Conservation (phyloP, 805 yeast species). For the Yarrowia sp. region DNA sequence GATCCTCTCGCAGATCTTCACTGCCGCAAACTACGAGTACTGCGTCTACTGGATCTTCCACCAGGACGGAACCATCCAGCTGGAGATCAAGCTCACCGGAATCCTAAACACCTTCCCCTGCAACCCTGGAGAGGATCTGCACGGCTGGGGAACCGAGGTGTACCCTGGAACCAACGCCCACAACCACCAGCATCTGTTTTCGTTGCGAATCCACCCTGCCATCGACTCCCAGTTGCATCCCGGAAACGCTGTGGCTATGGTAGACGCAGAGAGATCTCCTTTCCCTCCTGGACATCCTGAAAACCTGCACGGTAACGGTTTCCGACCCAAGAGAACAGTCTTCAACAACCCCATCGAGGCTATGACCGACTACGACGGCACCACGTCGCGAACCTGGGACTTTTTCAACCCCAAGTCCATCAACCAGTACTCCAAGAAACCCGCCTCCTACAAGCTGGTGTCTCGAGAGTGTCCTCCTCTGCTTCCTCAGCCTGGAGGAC, state of each 20-base stretch:
- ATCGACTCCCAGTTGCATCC: slow-evolving; percentile 43
- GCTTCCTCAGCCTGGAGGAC: slow-evolving; percentile 68
- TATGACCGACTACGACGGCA: slow-evolving; percentile 65
- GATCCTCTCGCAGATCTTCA: slow-evolving; percentile 74
- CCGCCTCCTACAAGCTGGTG: slow-evolving; percentile 71
- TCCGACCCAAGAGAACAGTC: slow-evolving; percentile 53
- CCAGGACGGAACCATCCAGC: slow-evolving; percentile 79
- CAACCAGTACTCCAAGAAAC: slow-evolving; percentile 69
- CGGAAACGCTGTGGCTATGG: slow-evolving; percentile 72
- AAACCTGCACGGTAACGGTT: slow-evolving; percentile 76
- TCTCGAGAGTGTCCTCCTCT: slow-evolving; percentile 71
- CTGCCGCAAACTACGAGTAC: slow-evolving; percentile 85
- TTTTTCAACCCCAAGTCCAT: slow-evolving; percentile 61
- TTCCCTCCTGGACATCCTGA: slow-evolving; percentile 52
- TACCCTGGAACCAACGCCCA: slow-evolving; percentile 81
- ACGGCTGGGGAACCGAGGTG: slow-evolving; percentile 78
- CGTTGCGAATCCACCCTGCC: slow-evolving; percentile 75
- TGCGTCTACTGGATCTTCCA: slow-evolving; percentile 78
- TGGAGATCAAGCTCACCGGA: slow-evolving; percentile 78
- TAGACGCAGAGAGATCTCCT: slow-evolving; percentile 61
- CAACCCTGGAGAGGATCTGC: slow-evolving; percentile 56
- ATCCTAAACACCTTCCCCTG: slow-evolving; percentile 70
- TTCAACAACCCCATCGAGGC: slow-evolving; percentile 30
- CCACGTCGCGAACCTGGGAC: slow-evolving; percentile 55
- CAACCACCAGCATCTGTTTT: slow-evolving; percentile 81